Evolutionary conservation across 2,329 filamentous ascomycete species (phyloP).

Genomic region (Fusarium drepaniforme): DNA sequence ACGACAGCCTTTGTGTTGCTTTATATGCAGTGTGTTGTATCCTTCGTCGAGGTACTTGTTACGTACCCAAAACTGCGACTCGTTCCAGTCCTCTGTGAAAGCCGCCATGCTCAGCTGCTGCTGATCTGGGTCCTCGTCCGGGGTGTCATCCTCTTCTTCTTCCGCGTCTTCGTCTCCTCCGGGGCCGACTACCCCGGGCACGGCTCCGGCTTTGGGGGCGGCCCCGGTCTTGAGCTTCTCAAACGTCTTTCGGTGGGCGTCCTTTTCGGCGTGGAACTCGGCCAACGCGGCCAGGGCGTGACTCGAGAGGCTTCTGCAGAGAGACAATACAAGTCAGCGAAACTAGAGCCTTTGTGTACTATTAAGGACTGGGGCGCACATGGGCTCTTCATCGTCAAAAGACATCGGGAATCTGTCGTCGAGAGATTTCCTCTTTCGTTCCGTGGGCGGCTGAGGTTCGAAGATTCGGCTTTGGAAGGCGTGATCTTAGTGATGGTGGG

Average conservation of each 20-base stretch:
- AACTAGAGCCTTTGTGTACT: neutral
- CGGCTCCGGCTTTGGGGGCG: slow-evolving; percentile 31
- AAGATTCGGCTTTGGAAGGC: neutral
- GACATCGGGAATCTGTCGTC: slow-evolving; percentile 38
- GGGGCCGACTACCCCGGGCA: slow-evolving; percentile 54
- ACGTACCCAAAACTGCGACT: slow-evolving; percentile 84
- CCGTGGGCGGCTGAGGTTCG: neutral
- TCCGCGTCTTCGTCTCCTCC: slow-evolving; percentile 11
- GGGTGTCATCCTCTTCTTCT: slow-evolving; percentile 41
- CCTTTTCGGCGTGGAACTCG: slow-evolving; percentile 80
- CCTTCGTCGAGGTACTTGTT: neutral
- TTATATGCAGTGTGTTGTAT: slow-evolving; percentile 1
- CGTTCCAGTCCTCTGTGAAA: slow-evolving; percentile 86
- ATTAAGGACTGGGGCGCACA: slow-evolving; percentile 50
- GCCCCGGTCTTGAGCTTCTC: slow-evolving; percentile 64
- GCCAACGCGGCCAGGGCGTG: slow-evolving; percentile 76
- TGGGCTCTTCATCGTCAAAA: slow-evolving; percentile 60
- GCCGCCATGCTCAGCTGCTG: slow-evolving; percentile 70
- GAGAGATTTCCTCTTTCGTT: slow-evolving; percentile 7
- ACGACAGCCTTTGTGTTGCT: neutral
- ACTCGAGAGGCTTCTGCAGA: slow-evolving; percentile 67
- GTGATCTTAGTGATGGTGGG: slow-evolving; percentile 6
- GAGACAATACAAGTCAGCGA: slow-evolving; percentile 15
- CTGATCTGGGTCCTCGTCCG: slow-evolving; percentile 63
- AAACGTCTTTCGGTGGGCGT: slow-evolving; percentile 74